Evolutionary conservation across 2,329 filamentous ascomycete genomes (phyloP).

Genomic region (Elsinoe necatrix): DNA sequence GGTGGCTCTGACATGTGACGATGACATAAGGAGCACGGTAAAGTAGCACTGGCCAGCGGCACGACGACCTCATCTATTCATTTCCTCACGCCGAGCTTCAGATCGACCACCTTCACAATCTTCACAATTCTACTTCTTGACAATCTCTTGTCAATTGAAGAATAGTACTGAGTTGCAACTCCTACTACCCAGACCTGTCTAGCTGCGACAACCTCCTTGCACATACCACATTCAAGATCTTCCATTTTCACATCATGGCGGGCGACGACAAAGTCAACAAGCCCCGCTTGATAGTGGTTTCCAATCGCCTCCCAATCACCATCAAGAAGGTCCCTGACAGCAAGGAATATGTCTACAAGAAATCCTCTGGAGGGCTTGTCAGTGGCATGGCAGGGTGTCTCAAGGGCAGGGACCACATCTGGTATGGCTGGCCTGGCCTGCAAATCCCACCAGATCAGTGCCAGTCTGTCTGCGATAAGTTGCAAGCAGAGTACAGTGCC

Average conservation of each 20-base stretch:
- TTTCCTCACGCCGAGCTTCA: not conserved
- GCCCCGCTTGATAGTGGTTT: slow-evolving; percentile 68
- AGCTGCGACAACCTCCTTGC: not conserved
- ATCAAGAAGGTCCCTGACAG: slow-evolving; percentile 84
- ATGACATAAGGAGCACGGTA: not conserved
- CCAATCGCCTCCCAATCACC: slow-evolving; percentile 91
- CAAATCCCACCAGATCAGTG: slow-evolving; percentile 83
- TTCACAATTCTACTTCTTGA: not conserved
- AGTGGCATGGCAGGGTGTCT: slow-evolving; percentile 85
- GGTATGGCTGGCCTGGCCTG: slow-evolving; percentile 96
- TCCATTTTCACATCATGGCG: not conserved
- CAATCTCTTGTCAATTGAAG: not conserved
- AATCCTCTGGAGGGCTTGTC: slow-evolving; percentile 94
- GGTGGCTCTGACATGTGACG: not conserved
- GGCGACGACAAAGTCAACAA: slow-evolving; percentile 16
- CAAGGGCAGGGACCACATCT: slow-evolving; percentile 90
- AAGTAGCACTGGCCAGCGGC: not conserved
- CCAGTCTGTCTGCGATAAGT: slow-evolving; percentile 60
- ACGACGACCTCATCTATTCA: not conserved
- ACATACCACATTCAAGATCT: not conserved
- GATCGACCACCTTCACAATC: not conserved
- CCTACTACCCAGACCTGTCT: not conserved
- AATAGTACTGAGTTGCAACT: not conserved
- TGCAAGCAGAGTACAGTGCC: slow-evolving; percentile 82
- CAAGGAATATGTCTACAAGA: slow-evolving; percentile 85